Conservation (phyloP, 2,329 filamentous ascomycete species). For the Arthrobotrys entomopaga region DNA sequence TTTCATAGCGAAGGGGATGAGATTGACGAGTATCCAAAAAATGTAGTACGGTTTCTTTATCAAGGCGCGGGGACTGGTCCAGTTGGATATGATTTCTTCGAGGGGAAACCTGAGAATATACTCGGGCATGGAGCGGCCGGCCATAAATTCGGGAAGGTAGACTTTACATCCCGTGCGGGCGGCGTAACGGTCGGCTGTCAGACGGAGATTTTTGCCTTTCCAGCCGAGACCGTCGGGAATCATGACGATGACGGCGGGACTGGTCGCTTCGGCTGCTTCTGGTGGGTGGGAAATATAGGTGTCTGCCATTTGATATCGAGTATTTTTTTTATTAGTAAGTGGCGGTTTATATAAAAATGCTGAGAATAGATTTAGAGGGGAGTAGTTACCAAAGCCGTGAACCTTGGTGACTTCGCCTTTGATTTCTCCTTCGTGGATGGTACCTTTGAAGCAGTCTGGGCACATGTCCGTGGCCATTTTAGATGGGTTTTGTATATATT, state of each 20-base stretch:
- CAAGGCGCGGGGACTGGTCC: conserved; percentile 14
- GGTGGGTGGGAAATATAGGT: conserved; percentile 34
- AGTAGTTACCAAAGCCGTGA: conserved; percentile 26
- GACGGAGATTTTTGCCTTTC: conserved; percentile 67
- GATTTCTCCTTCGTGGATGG: conserved; percentile 36
- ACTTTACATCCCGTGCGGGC: conserved; percentile 66
- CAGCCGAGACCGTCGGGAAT: conserved; percentile 70
- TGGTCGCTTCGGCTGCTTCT: neutral
- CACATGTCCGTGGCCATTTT: conserved; percentile 32
- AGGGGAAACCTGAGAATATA: conserved; percentile 24
- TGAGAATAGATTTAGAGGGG: neutral
- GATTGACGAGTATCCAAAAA: conserved; percentile 7
- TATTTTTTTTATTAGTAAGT: neutral
- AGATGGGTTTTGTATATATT: neutral
- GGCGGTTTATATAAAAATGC: neutral
- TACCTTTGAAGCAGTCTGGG: conserved; percentile 30
- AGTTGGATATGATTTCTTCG: conserved; percentile 23
- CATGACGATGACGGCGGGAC: conserved; percentile 61
- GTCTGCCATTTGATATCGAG: conserved; percentile 19
- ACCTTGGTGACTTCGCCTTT: conserved; percentile 26
- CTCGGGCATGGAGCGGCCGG: conserved; percentile 44
- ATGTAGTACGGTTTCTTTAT: conserved; percentile 38
- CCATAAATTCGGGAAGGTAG: conserved; percentile 70
- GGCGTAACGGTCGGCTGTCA: conserved; percentile 69
- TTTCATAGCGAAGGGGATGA: conserved; percentile 13